Evolutionary conservation across 352 stramenopile genomes (phyloP), one percentile per base, ranked within the genome.

Genomic region (Plasmopara viticola): DNA sequence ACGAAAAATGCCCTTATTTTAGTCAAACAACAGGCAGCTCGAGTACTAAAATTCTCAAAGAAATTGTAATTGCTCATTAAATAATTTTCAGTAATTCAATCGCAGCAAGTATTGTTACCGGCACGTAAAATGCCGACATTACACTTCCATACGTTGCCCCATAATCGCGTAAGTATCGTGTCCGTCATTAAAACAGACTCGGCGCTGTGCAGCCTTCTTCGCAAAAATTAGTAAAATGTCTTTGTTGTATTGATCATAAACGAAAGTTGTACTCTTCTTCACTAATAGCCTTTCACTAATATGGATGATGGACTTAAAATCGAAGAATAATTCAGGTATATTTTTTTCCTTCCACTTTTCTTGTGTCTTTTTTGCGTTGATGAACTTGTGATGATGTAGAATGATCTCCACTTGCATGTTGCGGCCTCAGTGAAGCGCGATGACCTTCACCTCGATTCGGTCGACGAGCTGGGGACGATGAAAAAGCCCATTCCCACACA

Each of bases 401-500:
- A 13, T 13, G 5, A 30, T 28, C 20, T 31, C 1, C 12, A 33
- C 5, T 33, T 42, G 20, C 20, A 55, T 37, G 35, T 6, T 48
- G 51, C 10, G 39, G 38, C 20, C 33, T 67, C 29, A 40, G 37
- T 8, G 29, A 28, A 38, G 20, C 17, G 18, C 33, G 41, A 5
- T 17, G 47, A 8, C 12, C 12, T 15, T 48, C 41, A 13, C 42
- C 29, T 14, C 52, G 51, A 29, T 48, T 59, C 46, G 58, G 50
- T 38, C 57, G 70, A n/a, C 64, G 51, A 34, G 51, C 45, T 29
- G 67, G 67, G 25, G 73, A 78, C 13, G 59, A 64, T 25, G 70
- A 76, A 18, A 70, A 74, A 28, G 74, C 68, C 78, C 78, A 88
- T 55, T 86, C 73, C 66, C 74, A 79, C 39, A 79, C 74, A 9